Conservation (phyloP, 192 early-diverging fungal species). For the Paraglomus brasilianum region DNA sequence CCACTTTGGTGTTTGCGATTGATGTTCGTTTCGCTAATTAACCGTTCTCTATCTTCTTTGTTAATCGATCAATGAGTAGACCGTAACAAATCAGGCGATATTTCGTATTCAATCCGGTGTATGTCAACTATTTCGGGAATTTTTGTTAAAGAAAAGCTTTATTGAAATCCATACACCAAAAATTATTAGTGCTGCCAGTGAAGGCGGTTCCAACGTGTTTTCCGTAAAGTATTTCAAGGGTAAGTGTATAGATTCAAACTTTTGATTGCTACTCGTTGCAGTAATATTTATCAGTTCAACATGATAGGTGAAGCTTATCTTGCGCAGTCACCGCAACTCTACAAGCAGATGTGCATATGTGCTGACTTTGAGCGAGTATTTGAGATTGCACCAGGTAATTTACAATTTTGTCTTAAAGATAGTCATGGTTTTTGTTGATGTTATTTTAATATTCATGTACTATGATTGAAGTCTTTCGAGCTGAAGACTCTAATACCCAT, state of each 20-base stretch:
- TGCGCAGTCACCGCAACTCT: constrained; percentile 98
- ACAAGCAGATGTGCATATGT: constrained; percentile 99
- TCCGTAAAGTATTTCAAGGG: constrained; percentile 95
- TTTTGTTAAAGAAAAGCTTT: constrained; percentile 74
- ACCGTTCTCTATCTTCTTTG: no score
- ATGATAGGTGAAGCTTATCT: constrained; percentile 76
- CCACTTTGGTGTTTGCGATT: not conserved
- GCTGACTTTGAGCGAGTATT: constrained; percentile 98
- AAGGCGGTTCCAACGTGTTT: constrained; percentile 99
- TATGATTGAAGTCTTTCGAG: constrained; percentile 83
- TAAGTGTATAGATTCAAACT: constrained; percentile 34
- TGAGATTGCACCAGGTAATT: constrained; percentile 76
- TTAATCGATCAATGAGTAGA: constrained; percentile 56
- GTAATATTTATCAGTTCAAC: not conserved
- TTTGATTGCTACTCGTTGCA: constrained; percentile 6
- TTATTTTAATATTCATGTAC: constrained; percentile 7
- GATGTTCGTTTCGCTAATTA: no score
- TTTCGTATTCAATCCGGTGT: constrained; percentile 97
- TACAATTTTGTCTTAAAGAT: no score
- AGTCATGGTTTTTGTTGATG: no score
- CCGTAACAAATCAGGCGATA: constrained; percentile 93
- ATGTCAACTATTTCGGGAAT: constrained; percentile 94
- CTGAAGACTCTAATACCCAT: constrained; percentile 96
- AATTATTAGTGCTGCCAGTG: constrained; percentile 86
- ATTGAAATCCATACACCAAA: constrained; percentile 99